Evolutionary conservation across 768 basidiomycete species (phyloP).

Genomic region (Ramaria sp.): DNA sequence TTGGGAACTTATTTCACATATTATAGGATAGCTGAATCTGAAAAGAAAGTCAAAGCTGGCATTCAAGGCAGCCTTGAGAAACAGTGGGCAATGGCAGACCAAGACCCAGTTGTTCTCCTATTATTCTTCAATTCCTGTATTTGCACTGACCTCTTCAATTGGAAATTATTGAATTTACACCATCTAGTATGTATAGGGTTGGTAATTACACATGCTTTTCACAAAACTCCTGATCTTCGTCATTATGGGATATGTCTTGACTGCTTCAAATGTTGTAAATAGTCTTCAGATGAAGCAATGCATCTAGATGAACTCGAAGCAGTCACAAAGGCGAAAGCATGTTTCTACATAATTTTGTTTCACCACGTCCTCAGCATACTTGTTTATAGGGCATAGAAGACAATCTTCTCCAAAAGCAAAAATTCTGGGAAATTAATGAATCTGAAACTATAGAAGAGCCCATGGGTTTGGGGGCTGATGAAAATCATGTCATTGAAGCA

Average conservation of each 20-base stretch:
- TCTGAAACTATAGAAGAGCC: too few relatives aligned
- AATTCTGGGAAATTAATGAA: too few relatives aligned
- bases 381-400: too few relatives aligned
- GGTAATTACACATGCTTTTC: slow-evolving; percentile 6
- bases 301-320: slow-evolving; percentile 1
- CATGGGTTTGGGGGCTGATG: too few relatives aligned
- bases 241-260: slow-evolving; percentile 7
- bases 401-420: too few relatives aligned
- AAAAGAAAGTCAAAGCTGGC: not conserved
- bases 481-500: too few relatives aligned
- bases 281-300: slow-evolving; percentile 9
- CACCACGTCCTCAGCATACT: too few relatives aligned
- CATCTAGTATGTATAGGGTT: slow-evolving; percentile 3
- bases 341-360: too few relatives aligned
- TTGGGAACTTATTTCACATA: slow-evolving; percentile 19
- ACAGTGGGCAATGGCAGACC: slow-evolving; percentile 24
- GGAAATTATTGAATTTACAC: not conserved
- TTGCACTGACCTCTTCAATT: not conserved
- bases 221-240: not conserved
- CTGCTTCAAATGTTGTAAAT: slow-evolving; percentile 1
- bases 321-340: too few relatives aligned
- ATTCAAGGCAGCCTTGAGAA: slow-evolving; percentile 20
- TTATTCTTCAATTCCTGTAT: slow-evolving; percentile 25
- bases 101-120: slow-evolving; percentile 24
- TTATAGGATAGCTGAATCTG: not conserved